phyloP scores from a whole-genome alignment of 257 asterid genomes.

The Ligustrum vulgare region DNA sequence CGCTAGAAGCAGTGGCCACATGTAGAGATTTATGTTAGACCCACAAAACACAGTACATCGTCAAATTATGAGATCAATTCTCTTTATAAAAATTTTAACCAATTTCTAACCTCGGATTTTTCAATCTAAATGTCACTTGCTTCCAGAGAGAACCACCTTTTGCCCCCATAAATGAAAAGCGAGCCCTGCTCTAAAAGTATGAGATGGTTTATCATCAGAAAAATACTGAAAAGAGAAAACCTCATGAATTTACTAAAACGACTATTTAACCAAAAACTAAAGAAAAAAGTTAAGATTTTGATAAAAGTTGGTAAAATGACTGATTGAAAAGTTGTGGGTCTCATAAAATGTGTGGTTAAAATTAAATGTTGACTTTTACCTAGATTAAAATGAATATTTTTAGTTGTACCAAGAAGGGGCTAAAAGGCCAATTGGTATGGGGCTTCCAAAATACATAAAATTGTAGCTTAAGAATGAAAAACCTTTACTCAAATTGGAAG shows the following conservation, averaged over 20 bases:
- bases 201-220: slow-evolving; percentile 39
- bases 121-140: slow-evolving; percentile 71
- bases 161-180: slow-evolving; percentile 98
- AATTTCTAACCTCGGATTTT: slow-evolving; percentile 50
- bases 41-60: neutral
- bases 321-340: too few species aligned
- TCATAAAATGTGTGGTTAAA: too few species aligned
- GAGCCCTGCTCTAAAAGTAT: slow-evolving; percentile 85
- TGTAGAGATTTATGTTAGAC: slow-evolving; percentile 8
- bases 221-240: slow-evolving; percentile 2
- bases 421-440: neutral
- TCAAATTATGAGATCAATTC: neutral
- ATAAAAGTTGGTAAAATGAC: too few species aligned
- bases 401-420: too few species aligned
- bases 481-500: neutral
- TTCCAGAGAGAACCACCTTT: slow-evolving; percentile 95
- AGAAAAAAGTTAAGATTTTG: neutral
- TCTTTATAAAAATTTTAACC: slow-evolving; percentile 11
- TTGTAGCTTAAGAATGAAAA: neutral
- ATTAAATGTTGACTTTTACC: too few species aligned
- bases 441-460: neutral
- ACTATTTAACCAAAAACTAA: neutral
- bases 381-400: too few species aligned
- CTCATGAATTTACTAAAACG: slow-evolving; percentile 1
- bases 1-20: slow-evolving; percentile 39